Evolutionary conservation across 2,329 filamentous ascomycete genomes (phyloP).

Genomic region (Diaporthe batatas): DNA sequence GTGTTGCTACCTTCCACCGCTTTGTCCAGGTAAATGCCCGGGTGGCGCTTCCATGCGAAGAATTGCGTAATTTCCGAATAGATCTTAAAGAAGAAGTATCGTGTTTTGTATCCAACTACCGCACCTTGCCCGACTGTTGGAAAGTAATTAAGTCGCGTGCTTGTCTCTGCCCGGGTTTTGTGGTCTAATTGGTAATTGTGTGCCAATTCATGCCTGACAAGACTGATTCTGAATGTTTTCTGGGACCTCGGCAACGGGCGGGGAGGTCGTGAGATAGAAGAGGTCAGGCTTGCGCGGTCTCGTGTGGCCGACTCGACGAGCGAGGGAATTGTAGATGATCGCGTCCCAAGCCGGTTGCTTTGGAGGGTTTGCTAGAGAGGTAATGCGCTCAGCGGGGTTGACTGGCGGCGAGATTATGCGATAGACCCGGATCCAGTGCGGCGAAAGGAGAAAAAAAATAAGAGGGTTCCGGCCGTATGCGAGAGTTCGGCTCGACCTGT

Average conservation of each 20-base stretch:
- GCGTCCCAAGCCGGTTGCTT: not conserved
- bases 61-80: not conserved
- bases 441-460: not conserved
- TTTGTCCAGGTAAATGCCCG: constrained; percentile 27
- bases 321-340: not conserved
- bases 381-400: constrained; percentile 4
- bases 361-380: not conserved
- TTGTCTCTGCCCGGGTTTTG: constrained; percentile 3
- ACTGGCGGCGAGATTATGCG: not conserved
- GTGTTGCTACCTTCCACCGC: constrained; percentile 36
- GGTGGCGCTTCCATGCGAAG: constrained; percentile 39
- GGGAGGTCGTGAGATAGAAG: not conserved
- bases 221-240: not conserved
- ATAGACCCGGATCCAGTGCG: not conserved
- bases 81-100: not conserved
- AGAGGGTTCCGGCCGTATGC: constrained; percentile 24
- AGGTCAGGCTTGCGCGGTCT: not conserved
- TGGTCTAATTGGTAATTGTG: constrained; percentile 16
- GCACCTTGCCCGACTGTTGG: not conserved
- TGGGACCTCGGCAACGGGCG: not conserved
- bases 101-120: not conserved
- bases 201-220: constrained; percentile 30
- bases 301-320: constrained; percentile 15
- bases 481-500: constrained; percentile 20
- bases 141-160: not conserved